Base-by-base conservation (phyloP, 345 rosid genomes). In the Pistacia integerrima region DNA sequence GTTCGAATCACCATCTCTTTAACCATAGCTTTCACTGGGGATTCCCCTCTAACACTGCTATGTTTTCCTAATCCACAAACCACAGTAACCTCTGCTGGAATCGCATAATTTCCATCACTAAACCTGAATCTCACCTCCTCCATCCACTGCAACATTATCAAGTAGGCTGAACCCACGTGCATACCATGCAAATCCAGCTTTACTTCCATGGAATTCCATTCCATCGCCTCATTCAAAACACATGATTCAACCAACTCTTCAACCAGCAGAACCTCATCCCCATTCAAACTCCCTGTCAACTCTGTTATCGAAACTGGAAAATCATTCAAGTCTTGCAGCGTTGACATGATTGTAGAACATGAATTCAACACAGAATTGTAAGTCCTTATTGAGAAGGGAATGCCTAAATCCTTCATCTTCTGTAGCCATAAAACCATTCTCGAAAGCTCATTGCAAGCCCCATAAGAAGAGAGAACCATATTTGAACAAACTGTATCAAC, bases 101-200 rank as follows among this genome's bases (percentile, higher is more conserved):
- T 57, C 71, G 38, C 84, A 60, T 74, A 55, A 3, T 78, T 77
- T 3, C 67, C 83, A 38, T 78, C 77, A 5, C 51, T 70, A 38
- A 93, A 86, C 84, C 88, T 87, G 57, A 35, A 0, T 67, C 79
- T 81, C 79, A 83, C 82, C 85, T 87, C 90, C 71, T 89, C 88
- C 81, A 88, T 85, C 99, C 99, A 93, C 70, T 85, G 87, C 69
- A 95, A 44, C 85, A 87, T 74, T 75, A 89, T 86, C 86, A 91
- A 60, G 78, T 93, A 95, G 18, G 98, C 90, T 2, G 97, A 74
- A 67, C 88, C 84, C 41, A 83, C 77, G 77, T 93, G 94, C 96
- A 91, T 88, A 46, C 98, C 96, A 78, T 95, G 99, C 76, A 94
- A 85, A 77, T 95, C 97, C 88, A 95, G 54, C 85, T 93, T 93